Evolutionary conservation across 805 yeast genomes (phyloP), one percentile per base, ranked within the genome.

Genomic region (Lipomyces yamanashiensis): DNA sequence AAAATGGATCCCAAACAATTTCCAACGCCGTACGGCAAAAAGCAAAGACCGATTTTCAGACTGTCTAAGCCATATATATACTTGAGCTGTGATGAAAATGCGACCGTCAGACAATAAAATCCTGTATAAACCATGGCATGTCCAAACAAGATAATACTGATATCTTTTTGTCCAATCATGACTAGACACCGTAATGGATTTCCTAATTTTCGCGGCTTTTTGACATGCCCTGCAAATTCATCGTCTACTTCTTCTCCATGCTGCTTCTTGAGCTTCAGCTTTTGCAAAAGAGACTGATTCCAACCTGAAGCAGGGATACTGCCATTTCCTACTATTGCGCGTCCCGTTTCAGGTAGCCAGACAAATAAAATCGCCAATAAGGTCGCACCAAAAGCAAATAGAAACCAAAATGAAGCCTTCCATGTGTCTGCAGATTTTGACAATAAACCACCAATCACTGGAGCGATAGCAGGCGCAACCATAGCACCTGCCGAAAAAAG

Each of bases 381-480:
- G 13, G 80, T 74, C 1, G 87, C 90, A 0, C 90, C 83, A 52
- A 88, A 74, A 23, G 88, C 87, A 21, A 87, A 89, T 76, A 89
- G 77, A 59, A 89, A 85, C 96, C 96, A 91, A 72, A 88, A 93
- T 2, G 96, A 88, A 1, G 93, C 90, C 72, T 96, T 80, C 96
- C 97, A 91, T 9, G 90, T 83, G 72, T 85, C 89, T 33, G 83
- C 75, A 1, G 85, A 75, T 19, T 80, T 77, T 0, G 96, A 90
- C 13, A 91, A 74, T 0, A 89, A 89, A 86, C 92, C 88, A 10
- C 81, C 80, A 48, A 82, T 78, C 7, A 89, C 83, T 21, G 91
- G 82, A 1, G 87, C 86, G 57, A 86, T 73, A 17, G 90, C 87
- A 0, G 97, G 97, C 13, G 92, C 86, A 2, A 89, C 67, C 55